These are phyloP conservation scores for Toxoplasma gondii DNA, from an alignment of 169 alveolate species.

Conservation along the genomic window DNA sequence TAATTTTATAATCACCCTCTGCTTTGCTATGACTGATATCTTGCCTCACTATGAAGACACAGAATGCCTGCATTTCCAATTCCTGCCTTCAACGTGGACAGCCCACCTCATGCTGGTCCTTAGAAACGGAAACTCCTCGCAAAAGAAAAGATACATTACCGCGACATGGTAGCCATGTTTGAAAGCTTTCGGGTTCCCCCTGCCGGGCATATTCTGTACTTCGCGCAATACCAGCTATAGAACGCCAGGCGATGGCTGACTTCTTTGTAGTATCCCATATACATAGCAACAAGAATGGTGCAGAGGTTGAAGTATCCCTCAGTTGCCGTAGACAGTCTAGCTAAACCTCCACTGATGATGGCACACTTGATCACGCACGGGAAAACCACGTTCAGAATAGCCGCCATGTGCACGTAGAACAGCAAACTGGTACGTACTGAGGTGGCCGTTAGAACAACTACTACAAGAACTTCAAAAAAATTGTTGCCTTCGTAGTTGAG, in stretches of 20 bases:
- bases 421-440: conserved; percentile 17
- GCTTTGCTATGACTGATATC: too few species aligned
- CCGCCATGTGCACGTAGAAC: not conserved
- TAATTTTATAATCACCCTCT: too few species aligned
- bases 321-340: not conserved
- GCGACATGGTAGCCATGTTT: conserved; percentile 1
- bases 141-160: not conserved
- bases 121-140: too few species aligned
- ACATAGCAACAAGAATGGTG: not conserved
- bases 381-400: not conserved
- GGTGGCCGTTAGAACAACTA: not conserved
- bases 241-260: conserved; percentile 5
- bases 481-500: not conserved
- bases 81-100: too few species aligned
- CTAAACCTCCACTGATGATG: not conserved
- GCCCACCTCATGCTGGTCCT: too few species aligned
- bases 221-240: conserved; percentile 27
- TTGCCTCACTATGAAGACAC: too few species aligned
- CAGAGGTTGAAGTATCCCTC: not conserved
- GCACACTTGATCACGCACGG: not conserved
- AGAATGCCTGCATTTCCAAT: too few species aligned
- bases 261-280: conserved; percentile 3
- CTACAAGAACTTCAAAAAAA: not conserved
- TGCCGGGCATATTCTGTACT: not conserved
- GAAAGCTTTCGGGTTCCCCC: not conserved